These are phyloP conservation scores for Phaeosphaeria sp. DNA, from an alignment of 2,329 filamentous ascomycete species.

Conservation along the genomic window DNA sequence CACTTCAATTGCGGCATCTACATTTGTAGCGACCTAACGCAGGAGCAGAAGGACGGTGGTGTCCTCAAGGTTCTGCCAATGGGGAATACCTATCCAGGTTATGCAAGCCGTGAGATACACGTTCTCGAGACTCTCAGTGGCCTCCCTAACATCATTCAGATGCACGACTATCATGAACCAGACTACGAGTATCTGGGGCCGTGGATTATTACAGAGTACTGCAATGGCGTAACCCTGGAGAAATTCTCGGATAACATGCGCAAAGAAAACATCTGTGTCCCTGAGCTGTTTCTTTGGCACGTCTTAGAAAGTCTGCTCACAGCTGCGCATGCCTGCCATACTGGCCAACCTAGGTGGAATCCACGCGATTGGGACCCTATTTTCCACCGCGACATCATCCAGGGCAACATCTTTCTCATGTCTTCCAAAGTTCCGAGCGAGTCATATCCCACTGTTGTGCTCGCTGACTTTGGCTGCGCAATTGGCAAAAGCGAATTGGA, in stretches of 20 bases:
- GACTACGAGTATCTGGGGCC: background rate
- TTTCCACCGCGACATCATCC: background rate
- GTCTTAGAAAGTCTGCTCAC: background rate
- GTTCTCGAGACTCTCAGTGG: background rate
- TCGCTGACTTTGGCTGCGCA: slow-evolving; percentile 1
- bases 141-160: background rate
- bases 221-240: background rate
- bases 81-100: too few species aligned
- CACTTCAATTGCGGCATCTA: too few species aligned
- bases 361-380: background rate
- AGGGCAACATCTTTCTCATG: background rate
- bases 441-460: background rate
- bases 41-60: too few species aligned
- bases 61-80: too few species aligned
- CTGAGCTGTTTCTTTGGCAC: background rate
- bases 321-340: background rate
- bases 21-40: too few species aligned
- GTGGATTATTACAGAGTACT: background rate
- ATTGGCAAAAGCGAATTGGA: background rate
- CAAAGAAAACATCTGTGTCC: background rate
- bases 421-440: too few species aligned
- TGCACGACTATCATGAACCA: background rate
- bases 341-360: background rate
- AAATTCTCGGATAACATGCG: background rate
- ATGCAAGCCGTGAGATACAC: background rate